Percentiles rank a stretch among this genome's conserved stretches.
Evolutionary conservation across 805 yeast genomes (phyloP).

Genomic region (Candida maesae): DNA sequence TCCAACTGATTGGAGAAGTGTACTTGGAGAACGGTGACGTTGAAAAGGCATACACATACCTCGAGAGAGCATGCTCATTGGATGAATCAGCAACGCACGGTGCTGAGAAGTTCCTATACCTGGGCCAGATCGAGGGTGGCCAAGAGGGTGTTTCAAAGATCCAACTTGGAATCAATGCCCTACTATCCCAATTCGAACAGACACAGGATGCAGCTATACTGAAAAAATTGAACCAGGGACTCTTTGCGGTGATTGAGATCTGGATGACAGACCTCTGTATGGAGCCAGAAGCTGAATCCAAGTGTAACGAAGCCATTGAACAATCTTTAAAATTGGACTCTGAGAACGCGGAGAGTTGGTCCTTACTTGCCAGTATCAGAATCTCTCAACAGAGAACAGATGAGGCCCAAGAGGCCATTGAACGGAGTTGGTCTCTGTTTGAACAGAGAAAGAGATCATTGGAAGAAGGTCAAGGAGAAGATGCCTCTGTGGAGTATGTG

Average conservation of each 20-base stretch:
- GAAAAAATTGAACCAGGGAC: conserved; percentile 67
- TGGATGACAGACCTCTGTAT: conserved; percentile 98
- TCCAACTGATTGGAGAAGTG: conserved; percentile 69
- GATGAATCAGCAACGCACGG: conserved; percentile 67
- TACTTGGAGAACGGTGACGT: conserved; percentile 77
- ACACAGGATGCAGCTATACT: conserved; percentile 34
- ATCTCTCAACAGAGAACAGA: conserved; percentile 76
- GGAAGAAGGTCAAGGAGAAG: conserved; percentile 43
- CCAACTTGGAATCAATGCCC: conserved; percentile 56
- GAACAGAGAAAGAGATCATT: conserved; percentile 44
- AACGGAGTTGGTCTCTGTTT: conserved; percentile 70
- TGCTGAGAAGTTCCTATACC: conserved; percentile 78
- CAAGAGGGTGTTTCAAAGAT: conserved; percentile 60
- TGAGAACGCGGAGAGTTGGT: conserved; percentile 68
- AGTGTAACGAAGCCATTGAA: conserved; percentile 69
- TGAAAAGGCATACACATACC: conserved; percentile 67
- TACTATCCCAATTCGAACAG: conserved; percentile 38
- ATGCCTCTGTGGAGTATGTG: conserved; percentile 47
- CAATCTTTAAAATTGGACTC: conserved; percentile 60
- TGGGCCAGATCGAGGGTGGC: conserved; percentile 92
- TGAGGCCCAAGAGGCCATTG: conserved; percentile 70
- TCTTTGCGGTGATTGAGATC: conserved; percentile 83
- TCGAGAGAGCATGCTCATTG: conserved; percentile 56
- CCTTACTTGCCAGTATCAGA: conserved; percentile 78
- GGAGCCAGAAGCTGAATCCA: conserved; percentile 82